Evolutionary conservation across 1,284 basidiomycete genomes (phyloP).

Genomic region (Taiwanofungus camphoratus): DNA sequence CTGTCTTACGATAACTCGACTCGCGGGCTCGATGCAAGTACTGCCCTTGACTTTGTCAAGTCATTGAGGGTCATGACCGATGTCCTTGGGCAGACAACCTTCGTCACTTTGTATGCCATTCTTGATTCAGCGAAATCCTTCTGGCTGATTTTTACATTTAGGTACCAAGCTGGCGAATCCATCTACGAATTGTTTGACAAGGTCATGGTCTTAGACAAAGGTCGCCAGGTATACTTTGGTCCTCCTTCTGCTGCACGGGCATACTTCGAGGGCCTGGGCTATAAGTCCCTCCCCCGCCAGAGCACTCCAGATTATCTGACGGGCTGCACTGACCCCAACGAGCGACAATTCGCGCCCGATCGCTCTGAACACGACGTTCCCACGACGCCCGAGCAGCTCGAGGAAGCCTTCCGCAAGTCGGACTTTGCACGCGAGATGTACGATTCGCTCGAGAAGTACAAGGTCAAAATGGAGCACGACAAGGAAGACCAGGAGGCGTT

Average conservation of each 20-base stretch:
- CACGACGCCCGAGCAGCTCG: slow-evolving; percentile 67
- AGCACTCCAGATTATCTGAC: slow-evolving; percentile 76
- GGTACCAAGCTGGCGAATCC: slow-evolving; percentile 81
- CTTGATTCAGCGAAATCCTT: slow-evolving; percentile 26
- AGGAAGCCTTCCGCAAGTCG: slow-evolving; percentile 60
- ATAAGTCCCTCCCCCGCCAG: slow-evolving; percentile 66
- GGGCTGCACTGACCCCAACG: slow-evolving; percentile 78
- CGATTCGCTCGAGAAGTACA: slow-evolving; percentile 58
- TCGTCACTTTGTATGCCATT: slow-evolving; percentile 63
- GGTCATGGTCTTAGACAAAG: slow-evolving; percentile 70
- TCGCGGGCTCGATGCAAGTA: slow-evolving; percentile 82
- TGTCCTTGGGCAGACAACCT: slow-evolving; percentile 67
- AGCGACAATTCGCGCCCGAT: slow-evolving; percentile 78
- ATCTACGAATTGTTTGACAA: slow-evolving; percentile 66
- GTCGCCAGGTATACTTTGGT: slow-evolving; percentile 82
- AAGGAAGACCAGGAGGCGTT: slow-evolving; percentile 71
- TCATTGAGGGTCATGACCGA: slow-evolving; percentile 76
- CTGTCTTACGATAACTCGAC: slow-evolving; percentile 83
- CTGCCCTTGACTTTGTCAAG: slow-evolving; percentile 76
- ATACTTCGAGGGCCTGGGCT: slow-evolving; percentile 80
- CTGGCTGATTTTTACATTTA: slow-evolving; percentile 13
- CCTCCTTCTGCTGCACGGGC: slow-evolving; percentile 62
- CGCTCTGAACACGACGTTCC: slow-evolving; percentile 63
- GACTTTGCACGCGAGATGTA: slow-evolving; percentile 43
- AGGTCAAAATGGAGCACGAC: slow-evolving; percentile 55